A percentile compares a stretch with the other conserved stretches of the same genome.
Evolutionary conservation across 495 filamentous ascomycete species (phyloP).

Genomic region (Penicillium subrubescens): DNA sequence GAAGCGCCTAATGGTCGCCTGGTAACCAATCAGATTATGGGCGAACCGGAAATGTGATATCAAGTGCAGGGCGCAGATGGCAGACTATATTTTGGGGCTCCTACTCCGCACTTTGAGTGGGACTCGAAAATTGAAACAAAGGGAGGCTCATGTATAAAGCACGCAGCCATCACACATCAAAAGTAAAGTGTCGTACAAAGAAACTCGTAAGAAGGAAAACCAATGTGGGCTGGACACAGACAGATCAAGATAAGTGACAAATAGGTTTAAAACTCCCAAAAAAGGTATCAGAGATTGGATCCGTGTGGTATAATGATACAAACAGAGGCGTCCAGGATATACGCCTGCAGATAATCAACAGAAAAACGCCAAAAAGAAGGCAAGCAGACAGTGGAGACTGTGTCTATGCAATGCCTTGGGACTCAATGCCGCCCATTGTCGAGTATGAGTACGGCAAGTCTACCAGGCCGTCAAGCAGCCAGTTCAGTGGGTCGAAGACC

Average conservation of each 20-base stretch:
- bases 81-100: neutral
- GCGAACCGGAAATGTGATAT: neutral
- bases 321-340: conserved; percentile 18
- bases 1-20: too few species aligned
- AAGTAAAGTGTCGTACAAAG: conserved; percentile 5
- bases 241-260: conserved; percentile 1
- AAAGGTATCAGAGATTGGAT: conserved; percentile 27
- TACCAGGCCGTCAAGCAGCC: conserved; percentile 83
- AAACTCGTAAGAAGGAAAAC: conserved; percentile 11
- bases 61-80: neutral
- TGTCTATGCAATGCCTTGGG: conserved; percentile 39
- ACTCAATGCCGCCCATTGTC: conserved; percentile 43
- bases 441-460: conserved; percentile 70
- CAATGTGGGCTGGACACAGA: neutral
- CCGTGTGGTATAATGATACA: conserved; percentile 37
- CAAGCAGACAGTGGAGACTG: neutral
- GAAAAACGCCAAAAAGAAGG: conserved; percentile 20
- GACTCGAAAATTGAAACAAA: neutral
- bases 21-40: neutral
- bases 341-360: conserved; percentile 17
- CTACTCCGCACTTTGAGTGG: too few species aligned
- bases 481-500: conserved; percentile 86
- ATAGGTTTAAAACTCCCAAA: conserved; percentile 13
- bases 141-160: neutral
- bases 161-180: neutral